These are phyloP conservation scores for Tetrahymena elliotti DNA, from an alignment of 73 alveolate species.

Conservation along the genomic window DNA sequence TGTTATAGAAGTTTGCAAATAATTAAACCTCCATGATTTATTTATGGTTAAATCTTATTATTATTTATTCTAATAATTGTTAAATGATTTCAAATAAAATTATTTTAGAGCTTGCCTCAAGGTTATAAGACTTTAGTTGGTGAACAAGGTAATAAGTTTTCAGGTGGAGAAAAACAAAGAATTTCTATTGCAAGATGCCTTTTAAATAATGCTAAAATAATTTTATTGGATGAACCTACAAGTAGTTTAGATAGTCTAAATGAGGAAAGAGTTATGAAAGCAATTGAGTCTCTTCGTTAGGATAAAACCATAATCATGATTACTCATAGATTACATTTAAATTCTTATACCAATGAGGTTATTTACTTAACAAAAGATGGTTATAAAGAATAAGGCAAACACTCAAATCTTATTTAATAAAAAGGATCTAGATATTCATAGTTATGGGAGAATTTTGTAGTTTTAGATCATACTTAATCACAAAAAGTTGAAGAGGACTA, in stretches of 20 bases:
- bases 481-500: neutral
- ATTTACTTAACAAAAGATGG: conserved; percentile 75
- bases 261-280: conserved; percentile 73
- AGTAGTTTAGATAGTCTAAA: conserved; percentile 71
- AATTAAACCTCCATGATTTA: conserved; percentile 38
- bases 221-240: conserved; percentile 85
- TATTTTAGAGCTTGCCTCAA: conserved; percentile 58
- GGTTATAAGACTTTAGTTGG: conserved; percentile 82
- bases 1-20: conserved; percentile 49
- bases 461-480: neutral
- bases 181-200: conserved; percentile 77
- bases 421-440: neutral
- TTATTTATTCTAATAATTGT: neutral
- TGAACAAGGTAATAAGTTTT: conserved; percentile 69
- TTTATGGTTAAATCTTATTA: neutral
- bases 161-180: conserved; percentile 89
- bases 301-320: conserved; percentile 80
- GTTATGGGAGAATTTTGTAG: neutral
- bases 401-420: neutral
- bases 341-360: conserved; percentile 75
- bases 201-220: conserved; percentile 64
- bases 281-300: conserved; percentile 57
- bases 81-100: conserved; percentile 6
- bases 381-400: conserved; percentile 53
- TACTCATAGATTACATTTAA: conserved; percentile 87